Base-by-base conservation (phyloP, 2,329 filamentous ascomycete species). In the Aspergillus pseudoterreus region DNA sequence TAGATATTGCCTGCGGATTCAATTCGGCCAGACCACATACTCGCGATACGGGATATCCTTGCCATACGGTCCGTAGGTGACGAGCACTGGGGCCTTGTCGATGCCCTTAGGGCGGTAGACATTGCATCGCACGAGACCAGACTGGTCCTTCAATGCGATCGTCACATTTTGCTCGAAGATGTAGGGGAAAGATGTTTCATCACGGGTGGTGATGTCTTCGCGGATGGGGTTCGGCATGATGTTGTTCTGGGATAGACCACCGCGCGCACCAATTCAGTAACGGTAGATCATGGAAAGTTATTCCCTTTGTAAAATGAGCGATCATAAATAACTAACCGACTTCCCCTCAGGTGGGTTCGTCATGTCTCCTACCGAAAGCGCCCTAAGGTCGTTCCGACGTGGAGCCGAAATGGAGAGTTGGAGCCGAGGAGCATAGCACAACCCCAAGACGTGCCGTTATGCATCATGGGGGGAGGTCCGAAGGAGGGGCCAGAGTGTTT, bases 11-110 rank as follows among this genome's bases (percentile, higher is more conserved):
- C 24, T 3, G 15, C 5, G 11, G 24, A 17, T 12, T 12, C 14
- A 0, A 9, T 11, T 15, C 4, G 15, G 19, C 73, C 77, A 72
- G 3, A 22, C 4, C n/a, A 45, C 51, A 12, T 33, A 61, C 58
- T 58, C 60, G 51, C 75, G 71, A 63, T 88, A 88, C 17, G 76
- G 80, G 33, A 88, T 86, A 58, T 89, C 85, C 59, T 90, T 89
- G 43, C 86, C 86, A 56, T 89, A 89, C 0, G 86, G 86, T 0
- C 86, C 86, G 57, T 89, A 89, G 0, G 85, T 89, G 2, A 86
- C 81, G 8, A 89, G 65, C 0, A 87, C 85, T 0, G 86, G 86
- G 19, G 56, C 54, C 66, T 72, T 59, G 19, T 73, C 65, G 1
- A 54, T 41, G 6, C 51, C 55, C 43, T 76, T 78, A 1, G 78